Base-by-base conservation (phyloP, 2,329 filamentous ascomycete species). In the Pyrenophora tritici-repentis region DNA sequence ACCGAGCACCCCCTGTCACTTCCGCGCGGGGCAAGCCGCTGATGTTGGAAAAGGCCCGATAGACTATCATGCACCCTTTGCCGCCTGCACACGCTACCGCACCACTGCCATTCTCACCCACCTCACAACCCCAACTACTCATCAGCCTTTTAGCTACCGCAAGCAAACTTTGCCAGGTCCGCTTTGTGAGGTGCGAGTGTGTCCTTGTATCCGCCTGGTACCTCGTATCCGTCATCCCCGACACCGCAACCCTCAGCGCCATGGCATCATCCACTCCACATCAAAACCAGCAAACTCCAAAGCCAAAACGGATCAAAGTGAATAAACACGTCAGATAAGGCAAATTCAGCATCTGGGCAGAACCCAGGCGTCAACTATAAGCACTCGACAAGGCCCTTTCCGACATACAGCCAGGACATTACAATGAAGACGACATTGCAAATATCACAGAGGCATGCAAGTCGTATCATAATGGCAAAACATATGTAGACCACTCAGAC, bases 401-500 rank as follows among this genome's bases (percentile, higher is more conserved):
- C 10, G 20, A 17, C 37, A 39, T 42, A 13, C 34, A 32, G 17
- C 45, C 44, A 10, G 37, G 34, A 10, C 46, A 56, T 4, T 49
- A 45, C 34, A 18, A 12, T 14, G 14, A 38, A 10, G 44, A 49
- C 22, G 48, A 55, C 26, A 34, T 50, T 18, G 13, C 35, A 6
- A 37, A 9, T 31, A 34, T 56, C 4, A 12, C 33, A 6, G 39
- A 51, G n/a, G 50, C 55, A 12, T 24, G 46, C 29, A 16, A 36
- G 20, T 54, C 41, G 3, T 47, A 56, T 3, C 53, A 48, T 41
- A 43, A 49, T 26, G 49, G 53, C 8, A 31, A 45, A 4, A 43
- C 59, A 24, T 65, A 65, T 33, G 42, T 66, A 3, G 43, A 53
- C 20, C 59, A 56, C 17, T 61, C 57, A 3, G 61, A 65, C 22